A percentile compares a stretch with the other conserved stretches of the same genome.
These are phyloP conservation scores for Spinacia oleracea DNA, from an alignment of 179 eudicot genomes.

Conservation along the genomic window DNA sequence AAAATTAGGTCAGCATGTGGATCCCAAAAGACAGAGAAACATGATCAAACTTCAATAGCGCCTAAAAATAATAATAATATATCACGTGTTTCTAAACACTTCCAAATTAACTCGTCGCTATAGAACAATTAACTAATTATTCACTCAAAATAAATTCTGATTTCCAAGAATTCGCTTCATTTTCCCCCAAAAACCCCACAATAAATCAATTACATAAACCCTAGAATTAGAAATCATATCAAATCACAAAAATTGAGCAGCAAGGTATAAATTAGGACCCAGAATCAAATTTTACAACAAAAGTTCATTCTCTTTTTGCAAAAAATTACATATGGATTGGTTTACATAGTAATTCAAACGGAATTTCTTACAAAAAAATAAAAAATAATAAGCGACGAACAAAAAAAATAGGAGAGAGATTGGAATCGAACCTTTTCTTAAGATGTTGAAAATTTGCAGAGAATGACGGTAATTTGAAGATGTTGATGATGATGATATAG, in stretches of 20 bases:
- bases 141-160: background rate
- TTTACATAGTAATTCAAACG: background rate
- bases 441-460: constrained; percentile 10
- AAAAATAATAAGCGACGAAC: background rate
- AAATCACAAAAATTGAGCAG: background rate
- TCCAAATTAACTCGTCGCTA: no score
- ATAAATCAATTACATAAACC: background rate
- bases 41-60: background rate
- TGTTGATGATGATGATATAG: background rate
- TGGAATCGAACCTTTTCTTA: background rate
- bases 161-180: background rate
- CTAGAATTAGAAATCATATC: background rate
- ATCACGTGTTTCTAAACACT: no score
- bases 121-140: background rate
- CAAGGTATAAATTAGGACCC: background rate
- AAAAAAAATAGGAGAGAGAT: background rate
- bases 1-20: background rate
- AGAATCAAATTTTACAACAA: background rate
- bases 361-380: background rate
- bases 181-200: background rate
- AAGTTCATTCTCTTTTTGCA: background rate
- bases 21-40: background rate
- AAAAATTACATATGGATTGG: background rate
- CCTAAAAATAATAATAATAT: background rate
- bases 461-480: background rate